Conservation (phyloP, 2,329 filamentous ascomycete genomes). For the Epichloe scottii region DNA sequence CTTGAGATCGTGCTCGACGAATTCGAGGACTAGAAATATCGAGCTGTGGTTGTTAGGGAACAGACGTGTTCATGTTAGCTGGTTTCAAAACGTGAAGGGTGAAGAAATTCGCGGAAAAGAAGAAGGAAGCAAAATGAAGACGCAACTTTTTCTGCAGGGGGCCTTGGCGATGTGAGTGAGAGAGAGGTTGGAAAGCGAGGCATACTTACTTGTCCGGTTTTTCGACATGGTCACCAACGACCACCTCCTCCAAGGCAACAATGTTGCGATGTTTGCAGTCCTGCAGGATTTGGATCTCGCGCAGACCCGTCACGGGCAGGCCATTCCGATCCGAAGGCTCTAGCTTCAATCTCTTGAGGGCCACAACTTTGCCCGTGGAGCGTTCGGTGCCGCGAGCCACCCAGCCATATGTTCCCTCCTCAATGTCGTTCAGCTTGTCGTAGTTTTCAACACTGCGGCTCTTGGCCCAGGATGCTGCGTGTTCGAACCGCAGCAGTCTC, state of each 20-base stretch:
- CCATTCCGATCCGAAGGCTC: constrained; percentile 61
- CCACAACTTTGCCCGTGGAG: constrained; percentile 67
- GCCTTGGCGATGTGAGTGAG: not conserved
- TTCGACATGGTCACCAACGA: constrained; percentile 53
- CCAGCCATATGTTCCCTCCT: constrained; percentile 93
- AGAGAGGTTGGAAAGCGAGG: not conserved
- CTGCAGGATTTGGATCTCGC: constrained; percentile 85
- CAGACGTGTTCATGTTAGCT: not conserved
- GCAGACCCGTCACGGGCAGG: constrained; percentile 80
- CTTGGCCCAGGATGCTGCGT: constrained; percentile 48
- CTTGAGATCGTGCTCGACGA: constrained; percentile 93
- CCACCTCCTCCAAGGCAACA: constrained; percentile 70
- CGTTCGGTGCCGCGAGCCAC: constrained; percentile 74
- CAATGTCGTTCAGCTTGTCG: constrained; percentile 89
- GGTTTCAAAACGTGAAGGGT: not conserved
- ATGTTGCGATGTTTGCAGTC: constrained; percentile 73
- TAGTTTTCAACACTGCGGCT: constrained; percentile 76
- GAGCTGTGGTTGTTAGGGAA: constrained; percentile 29
- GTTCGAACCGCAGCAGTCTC: constrained; percentile 58
- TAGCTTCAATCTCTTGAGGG: constrained; percentile 87
- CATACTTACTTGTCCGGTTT: constrained; percentile 38
- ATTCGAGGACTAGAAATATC: constrained; percentile 91
- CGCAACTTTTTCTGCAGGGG: not conserved
- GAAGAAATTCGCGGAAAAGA: not conserved
- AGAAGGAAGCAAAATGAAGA: not conserved